Conservation (phyloP, 805 yeast genomes). For the Candida nanaspora region DNA sequence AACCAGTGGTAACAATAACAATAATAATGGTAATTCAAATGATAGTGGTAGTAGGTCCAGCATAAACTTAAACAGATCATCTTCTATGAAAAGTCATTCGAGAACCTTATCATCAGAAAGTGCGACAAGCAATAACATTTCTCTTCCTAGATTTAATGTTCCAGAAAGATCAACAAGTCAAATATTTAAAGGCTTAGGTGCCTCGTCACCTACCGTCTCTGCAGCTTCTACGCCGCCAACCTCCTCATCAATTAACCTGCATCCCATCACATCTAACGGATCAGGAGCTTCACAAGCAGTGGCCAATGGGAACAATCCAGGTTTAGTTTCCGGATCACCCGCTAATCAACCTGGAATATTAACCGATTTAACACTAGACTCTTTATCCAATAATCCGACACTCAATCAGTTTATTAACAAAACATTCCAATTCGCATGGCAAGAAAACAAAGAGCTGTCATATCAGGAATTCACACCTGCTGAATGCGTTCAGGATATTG, state of each 20-base stretch:
- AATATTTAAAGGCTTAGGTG: slow-evolving; percentile 14
- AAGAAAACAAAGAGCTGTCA: slow-evolving; percentile 12
- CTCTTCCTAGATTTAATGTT: slow-evolving; percentile 10
- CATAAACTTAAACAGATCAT: too few relatives aligned
- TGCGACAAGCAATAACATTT: slow-evolving; percentile 1
- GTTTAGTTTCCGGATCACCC: not conserved
- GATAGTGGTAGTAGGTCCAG: not conserved
- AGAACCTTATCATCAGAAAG: slow-evolving; percentile 1
- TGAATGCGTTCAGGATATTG: slow-evolving; percentile 68
- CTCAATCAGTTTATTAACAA: slow-evolving; percentile 19
- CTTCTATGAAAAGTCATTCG: not conserved
- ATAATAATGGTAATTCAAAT: not conserved
- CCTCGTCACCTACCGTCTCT: not conserved
- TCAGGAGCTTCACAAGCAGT: not conserved
- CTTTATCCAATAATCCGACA: slow-evolving; percentile 1
- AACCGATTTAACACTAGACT: not conserved
- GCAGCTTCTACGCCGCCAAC: not conserved
- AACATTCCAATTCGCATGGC: slow-evolving; percentile 25
- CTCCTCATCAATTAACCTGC: not conserved
- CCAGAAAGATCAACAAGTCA: slow-evolving; percentile 14
- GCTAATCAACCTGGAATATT: not conserved
- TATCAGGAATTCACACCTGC: slow-evolving; percentile 52
- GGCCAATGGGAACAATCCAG: not conserved
- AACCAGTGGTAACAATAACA: not conserved
- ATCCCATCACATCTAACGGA: not conserved